Base-by-base conservation (phyloP, 306 rosid species). In the Quillaja saponaria region DNA sequence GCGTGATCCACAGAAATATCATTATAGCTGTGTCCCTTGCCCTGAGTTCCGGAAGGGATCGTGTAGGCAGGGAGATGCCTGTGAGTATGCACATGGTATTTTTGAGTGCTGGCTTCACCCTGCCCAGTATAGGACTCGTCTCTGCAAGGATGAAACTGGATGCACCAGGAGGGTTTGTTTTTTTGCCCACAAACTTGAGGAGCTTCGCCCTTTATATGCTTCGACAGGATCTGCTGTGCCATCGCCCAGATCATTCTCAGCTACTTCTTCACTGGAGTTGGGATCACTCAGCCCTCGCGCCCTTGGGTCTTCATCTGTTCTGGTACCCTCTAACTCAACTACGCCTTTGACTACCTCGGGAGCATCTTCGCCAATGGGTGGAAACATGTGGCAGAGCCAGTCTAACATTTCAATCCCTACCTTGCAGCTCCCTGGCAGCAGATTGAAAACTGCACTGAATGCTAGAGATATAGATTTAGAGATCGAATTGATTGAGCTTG, bases 21-120 rank as follows among this genome's bases (percentile, higher is more conserved):
- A 78, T 45, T 87, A 90, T 40, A 90, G 90, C 68, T 90, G 97
- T 15, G 97, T 90, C 57, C 90, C 88, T 37, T 90, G 96, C 58
- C 97, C 96, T 0, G 96, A 90, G 69, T 90, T 87, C 49, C 70
- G 88, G 46, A 90, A 87, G 69, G 96, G 94, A 21, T 51, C 85
- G 0, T 90, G 97, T 69, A 80, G 84, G 58, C 85, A 85, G 12
- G 94, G 94, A 9, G 97, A 90, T 72, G 57, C 79, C 51, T 90
- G 97, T 44, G 97, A 90, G 19, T 90, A 85, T 58, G 95, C 96
- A 8, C 97, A 90, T 73, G 96, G 97, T 34, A 87, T 87, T 56
- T 90, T 90, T 20, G 96, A 90, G 74, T 85, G 85, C 61, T 90
- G 97, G 97, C 95, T 90, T 58, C 97, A 91, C 71, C 97, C 97